Base-by-base conservation (phyloP, 495 filamentous ascomycete genomes). In the Chaetomidium leptoderma region DNA sequence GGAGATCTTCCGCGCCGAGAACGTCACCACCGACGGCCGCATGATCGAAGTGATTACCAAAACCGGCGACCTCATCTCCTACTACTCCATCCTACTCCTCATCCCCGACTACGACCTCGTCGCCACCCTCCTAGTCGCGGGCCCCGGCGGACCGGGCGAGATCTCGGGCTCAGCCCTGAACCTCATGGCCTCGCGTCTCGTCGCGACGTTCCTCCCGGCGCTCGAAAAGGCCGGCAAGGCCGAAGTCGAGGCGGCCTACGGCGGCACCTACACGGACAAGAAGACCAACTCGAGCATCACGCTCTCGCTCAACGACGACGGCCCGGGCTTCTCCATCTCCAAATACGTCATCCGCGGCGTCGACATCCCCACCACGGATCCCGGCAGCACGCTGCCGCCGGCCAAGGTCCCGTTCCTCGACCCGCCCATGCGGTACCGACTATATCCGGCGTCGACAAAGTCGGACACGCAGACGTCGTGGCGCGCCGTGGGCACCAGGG, bases 21-120 rank as follows among this genome's bases (percentile, higher is more conserved):
- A 59, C 19, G 63, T 71, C 17, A 76, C 73, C 6, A 53, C 53
- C n/a, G 72, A 75, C 40, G 65, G 65, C 52, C 70, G 72, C 16
- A 49, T 73, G 0, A 65, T 79, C 29, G 78, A 83, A 23, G 64
- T 83, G n/a, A 84, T 83, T 67, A 80, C 76, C 39, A 84, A 84
- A 59, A 56, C 66, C 19, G 82, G 82, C 3, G 79, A 81, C 51
- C 58, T 81, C 6, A 71, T 70, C 13, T 35, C 53, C 5, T 84
- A 83, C 60, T 75, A 77, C 30, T 68, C 71, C 47, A 53, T 75
- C 4, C 24, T 83, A 17, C 76, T 67, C 1, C 66, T 84, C 0
- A 65, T 76, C 27, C 79, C 80, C 0, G 81, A 83, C 62, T 78
- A 81, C 60, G 74, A 71, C 47, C 66, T 79, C n/a, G 80, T 80